phyloP scores from a whole-genome alignment of 2,329 filamentous ascomycete species.

The Ascochyta rabiei region DNA sequence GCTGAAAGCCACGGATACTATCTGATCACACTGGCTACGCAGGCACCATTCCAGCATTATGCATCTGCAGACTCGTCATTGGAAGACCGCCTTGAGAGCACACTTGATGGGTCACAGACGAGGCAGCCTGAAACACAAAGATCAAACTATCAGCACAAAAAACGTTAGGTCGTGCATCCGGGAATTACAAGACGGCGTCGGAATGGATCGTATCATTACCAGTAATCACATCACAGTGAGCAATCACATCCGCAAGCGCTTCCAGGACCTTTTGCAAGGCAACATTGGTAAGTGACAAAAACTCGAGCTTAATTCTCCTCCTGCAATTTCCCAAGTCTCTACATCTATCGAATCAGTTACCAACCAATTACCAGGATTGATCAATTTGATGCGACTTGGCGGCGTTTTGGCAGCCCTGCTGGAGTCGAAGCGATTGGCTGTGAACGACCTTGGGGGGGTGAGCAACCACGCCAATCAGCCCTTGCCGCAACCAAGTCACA shows the following conservation, averaged over 20 bases:
- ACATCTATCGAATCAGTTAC: neutral
- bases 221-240: conserved; percentile 19
- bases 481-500: conserved; percentile 27
- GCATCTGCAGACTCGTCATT: neutral
- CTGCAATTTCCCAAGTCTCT: conserved; percentile 1
- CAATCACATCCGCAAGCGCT: conserved; percentile 29
- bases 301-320: conserved; percentile 14
- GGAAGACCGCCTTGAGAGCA: neutral
- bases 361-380: neutral
- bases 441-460: neutral
- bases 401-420: neutral
- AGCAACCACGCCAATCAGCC: conserved; percentile 28
- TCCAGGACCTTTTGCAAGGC: conserved; percentile 24
- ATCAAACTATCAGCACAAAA: neutral
- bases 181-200: neutral
- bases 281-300: neutral
- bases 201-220: conserved; percentile 4
- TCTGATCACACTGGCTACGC: neutral
- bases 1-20: neutral
- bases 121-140: neutral
- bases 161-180: neutral
- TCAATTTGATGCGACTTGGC: neutral
- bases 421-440: conserved; percentile 32
- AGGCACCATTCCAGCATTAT: neutral
- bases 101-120: neutral